Percentiles rank a stretch among this genome's conserved stretches.
phyloP scores from a whole-genome alignment of 805 yeast species.

The Jamesozyma rosinii region DNA sequence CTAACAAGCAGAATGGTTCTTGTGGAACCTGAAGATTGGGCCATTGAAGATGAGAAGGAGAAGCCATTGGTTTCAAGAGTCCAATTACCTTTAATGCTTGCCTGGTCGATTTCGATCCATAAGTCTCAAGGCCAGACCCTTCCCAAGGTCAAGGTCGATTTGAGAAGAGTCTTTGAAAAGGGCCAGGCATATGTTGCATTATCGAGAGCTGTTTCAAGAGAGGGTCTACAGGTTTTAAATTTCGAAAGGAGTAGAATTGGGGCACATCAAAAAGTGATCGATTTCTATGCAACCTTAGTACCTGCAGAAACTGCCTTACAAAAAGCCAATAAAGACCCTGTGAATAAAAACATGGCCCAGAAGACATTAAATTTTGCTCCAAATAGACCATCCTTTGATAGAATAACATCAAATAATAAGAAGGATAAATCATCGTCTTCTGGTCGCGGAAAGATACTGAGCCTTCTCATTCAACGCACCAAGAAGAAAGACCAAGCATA shows the following conservation, averaged over 20 bases:
- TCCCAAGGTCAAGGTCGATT: constrained; percentile 66
- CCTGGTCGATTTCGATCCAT: constrained; percentile 95
- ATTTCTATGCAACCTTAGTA: constrained; percentile 51
- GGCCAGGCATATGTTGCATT: constrained; percentile 97
- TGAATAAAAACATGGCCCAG: background rate
- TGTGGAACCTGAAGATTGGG: constrained; percentile 77
- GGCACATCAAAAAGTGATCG: constrained; percentile 61
- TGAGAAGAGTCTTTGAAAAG: constrained; percentile 66
- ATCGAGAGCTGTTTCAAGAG: constrained; percentile 77
- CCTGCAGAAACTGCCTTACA: constrained; percentile 26
- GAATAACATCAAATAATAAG: background rate
- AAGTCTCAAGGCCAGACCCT: constrained; percentile 93
- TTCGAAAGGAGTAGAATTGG: constrained; percentile 55
- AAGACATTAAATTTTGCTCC: constrained; percentile 3
- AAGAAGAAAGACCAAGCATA: background rate
- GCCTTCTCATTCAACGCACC: background rate
- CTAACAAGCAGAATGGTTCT: constrained; percentile 66
- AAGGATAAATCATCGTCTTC: background rate
- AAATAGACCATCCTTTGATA: background rate
- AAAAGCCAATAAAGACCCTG: constrained; percentile 1
- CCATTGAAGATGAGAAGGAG: constrained; percentile 64
- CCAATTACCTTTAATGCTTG: constrained; percentile 82
- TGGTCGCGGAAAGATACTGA: background rate
- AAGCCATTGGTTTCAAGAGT: constrained; percentile 58
- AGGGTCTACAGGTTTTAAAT: constrained; percentile 72